phyloP scores from a whole-genome alignment of 2,329 filamentous ascomycete species.

The Didymella lethalis region DNA sequence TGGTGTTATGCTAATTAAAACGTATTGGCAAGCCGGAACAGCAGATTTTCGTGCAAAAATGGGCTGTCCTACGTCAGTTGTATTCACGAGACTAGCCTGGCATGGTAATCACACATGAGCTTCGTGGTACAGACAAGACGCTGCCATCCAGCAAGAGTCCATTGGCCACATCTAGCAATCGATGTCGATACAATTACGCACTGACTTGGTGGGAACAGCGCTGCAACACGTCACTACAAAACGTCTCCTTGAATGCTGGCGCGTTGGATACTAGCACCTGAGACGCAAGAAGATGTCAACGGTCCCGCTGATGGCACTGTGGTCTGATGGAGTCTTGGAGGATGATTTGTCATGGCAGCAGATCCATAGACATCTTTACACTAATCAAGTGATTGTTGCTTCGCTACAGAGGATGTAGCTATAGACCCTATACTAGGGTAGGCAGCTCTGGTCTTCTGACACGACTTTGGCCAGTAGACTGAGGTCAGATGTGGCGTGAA shows the following conservation, averaged over 20 bases:
- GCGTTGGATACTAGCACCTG: not conserved
- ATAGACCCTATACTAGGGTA: too few relatives aligned
- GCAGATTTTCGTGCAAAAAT: not conserved
- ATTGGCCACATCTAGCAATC: not conserved
- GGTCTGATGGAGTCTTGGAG: not conserved
- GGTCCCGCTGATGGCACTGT: not conserved
- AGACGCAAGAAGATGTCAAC: not conserved
- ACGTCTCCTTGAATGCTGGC: not conserved
- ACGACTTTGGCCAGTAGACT: too few relatives aligned
- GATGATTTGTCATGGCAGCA: not conserved
- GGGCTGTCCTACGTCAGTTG: not conserved
- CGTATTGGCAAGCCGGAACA: not conserved
- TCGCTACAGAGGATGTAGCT: not conserved
- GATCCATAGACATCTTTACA: fast-evolving
- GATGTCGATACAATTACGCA: not conserved
- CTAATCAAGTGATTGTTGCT: not conserved
- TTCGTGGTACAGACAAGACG: not conserved
- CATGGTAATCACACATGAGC: not conserved
- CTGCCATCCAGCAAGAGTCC: not conserved
- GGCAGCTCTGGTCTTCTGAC: not conserved
- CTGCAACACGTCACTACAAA: not conserved
- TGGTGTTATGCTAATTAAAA: too few relatives aligned
- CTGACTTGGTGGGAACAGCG: not conserved
- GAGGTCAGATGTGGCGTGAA: too few relatives aligned
- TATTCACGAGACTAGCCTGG: not conserved